These are phyloP conservation scores for Ceratocystiopsis brevicomis DNA, from an alignment of 2,329 filamentous ascomycete species.

Conservation along the genomic window DNA sequence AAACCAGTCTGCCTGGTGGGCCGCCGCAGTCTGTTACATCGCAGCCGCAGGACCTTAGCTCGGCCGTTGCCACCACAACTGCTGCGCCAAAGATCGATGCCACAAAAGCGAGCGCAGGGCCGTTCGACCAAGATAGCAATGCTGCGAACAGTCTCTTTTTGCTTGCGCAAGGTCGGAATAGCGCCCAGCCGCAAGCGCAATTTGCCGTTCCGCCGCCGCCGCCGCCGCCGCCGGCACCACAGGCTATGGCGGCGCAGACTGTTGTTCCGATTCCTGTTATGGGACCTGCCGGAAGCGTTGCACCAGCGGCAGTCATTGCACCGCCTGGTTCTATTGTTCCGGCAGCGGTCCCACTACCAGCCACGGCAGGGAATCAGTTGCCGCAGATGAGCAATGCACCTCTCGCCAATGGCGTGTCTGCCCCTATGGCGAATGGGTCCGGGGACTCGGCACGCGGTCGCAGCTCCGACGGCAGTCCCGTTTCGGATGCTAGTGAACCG, in stretches of 20 bases:
- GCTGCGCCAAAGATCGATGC: no score
- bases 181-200: slow-evolving; percentile 29
- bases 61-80: no score
- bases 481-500: slow-evolving; percentile 55
- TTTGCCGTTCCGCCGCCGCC: slow-evolving; percentile 23
- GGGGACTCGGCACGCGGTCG: no score
- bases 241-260: background rate
- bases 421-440: no score
- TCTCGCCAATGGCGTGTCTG: no score
- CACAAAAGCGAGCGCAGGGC: slow-evolving; percentile 35
- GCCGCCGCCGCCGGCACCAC: background rate
- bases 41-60: slow-evolving; percentile 23
- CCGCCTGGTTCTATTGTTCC: no score
- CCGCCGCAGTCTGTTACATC: slow-evolving; percentile 8
- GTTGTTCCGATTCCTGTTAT: slow-evolving; percentile 6
- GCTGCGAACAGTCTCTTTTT: slow-evolving; percentile 88
- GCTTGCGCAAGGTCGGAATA: slow-evolving; percentile 54
- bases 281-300: no score
- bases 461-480: slow-evolving; percentile 32
- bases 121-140: slow-evolving; percentile 82
- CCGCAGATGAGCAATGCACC: no score
- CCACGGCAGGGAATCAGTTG: no score
- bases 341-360: no score
- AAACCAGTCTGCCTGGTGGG: slow-evolving; percentile 11
- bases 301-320: no score